Evolutionary conservation across 306 rosid genomes (phyloP), one percentile per base, ranked within the genome.

Genomic region (Trifolium fragiferum): DNA sequence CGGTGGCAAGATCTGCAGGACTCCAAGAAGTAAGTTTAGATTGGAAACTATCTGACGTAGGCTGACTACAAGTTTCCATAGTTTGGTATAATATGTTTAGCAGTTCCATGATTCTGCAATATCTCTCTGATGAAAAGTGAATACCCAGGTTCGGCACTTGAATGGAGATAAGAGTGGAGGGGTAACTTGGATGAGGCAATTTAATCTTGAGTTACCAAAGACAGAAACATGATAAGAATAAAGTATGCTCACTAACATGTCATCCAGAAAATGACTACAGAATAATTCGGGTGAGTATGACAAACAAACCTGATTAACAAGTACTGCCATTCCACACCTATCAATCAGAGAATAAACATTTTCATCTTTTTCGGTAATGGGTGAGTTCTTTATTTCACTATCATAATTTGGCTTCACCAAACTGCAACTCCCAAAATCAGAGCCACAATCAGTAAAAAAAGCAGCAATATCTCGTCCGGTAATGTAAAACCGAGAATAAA

Each of bases 381-480:
- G 74, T 63, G 89, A 82, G 71, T 38, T 62, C 62, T 66, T 55
- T 47, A 64, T 66, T 51, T 83, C 84, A 75, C 61, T 63, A 71
- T 78, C 87, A 85, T 80, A 19, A 66, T 51, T 77, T 70, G 85
- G 82, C 65, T 59, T 68, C 35, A 80, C 86, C 72, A 85, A 59
- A 70, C 82, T 80, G 81, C 95, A 88, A 67, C 73, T 87, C 73
- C 85, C 83, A 32, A 81, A 68, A 74, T 91, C 93, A 79, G 90
- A 85, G 78, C 87, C 89, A 82, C 89, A 88, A 50, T 92, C 95
- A 35, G 87, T 89, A 73, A 94, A 94, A 77, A 92, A 86, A 13
- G 97, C 99, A 80, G 99, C 93, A 81, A 94, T 92, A 38, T 94
- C 99, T 69, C 99, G 88, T 63, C 99, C 99, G 53, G 95, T 75